Base-by-base conservation (phyloP, 176 grass and related monocot species). In the Saccharum officinarum region DNA sequence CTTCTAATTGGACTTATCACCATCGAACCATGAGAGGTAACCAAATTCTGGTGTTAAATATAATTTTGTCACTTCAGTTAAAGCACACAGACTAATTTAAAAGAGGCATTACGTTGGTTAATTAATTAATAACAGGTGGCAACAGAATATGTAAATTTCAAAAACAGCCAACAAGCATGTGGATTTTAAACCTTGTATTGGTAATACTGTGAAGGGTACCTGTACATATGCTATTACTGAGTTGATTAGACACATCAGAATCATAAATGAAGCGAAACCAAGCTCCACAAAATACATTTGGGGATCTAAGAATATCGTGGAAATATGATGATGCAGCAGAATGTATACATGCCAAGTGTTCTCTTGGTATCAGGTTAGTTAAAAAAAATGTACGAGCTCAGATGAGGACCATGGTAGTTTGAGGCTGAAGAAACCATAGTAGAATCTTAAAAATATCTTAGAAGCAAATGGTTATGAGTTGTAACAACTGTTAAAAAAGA, bases 181-280 rank as follows among this genome's bases (percentile, higher is more conserved):
- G 22, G 9, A n/a, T 76, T 50, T 76, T 70, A 76, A 83, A 85
- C n/a, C 2, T 39, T 26, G 0, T 28, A 47, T 81, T 80, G 47
- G 44, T 75, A 42, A 23, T 54, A 28, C 5, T 12, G 47, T 69
- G 59, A 75, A 61, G 28, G 62, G 31, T 75, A 40, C 25, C 18
- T 68, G 36, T 46, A 82, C 8, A 17, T 3, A 47, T 8, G 47
- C 20, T 69, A 40, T 26, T 20, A 76, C 17, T 40, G 57, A 38
- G 62, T 22, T 37, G 79, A 47, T 77, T 46, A 20, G 75, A 70
- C 25, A 61, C 72, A 87, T 64, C 59, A 47, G 37, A 55, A 82
- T 26, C 38, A 70, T 36, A 82, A 82, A 57, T 6, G 37, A 82
- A 39, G 14, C 15, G 25, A 55, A 45, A 34, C 9, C 61, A 44